phyloP scores from a whole-genome alignment of 2,329 filamentous ascomycete species.

The Simplicillium sp. region DNA sequence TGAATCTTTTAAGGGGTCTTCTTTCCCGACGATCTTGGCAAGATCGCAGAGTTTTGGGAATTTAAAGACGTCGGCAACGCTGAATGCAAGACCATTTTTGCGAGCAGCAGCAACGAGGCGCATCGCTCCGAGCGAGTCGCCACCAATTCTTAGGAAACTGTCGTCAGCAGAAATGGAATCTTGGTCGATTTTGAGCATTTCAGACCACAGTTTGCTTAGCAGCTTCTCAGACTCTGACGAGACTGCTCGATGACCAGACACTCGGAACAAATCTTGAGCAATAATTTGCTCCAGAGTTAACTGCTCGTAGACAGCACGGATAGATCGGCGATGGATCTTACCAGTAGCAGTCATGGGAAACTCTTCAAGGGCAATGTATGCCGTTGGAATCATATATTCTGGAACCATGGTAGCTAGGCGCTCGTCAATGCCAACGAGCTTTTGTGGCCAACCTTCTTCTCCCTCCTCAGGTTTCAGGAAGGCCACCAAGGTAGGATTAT shows the following conservation, averaged over 20 bases:
- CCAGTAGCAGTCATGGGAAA: constrained; percentile 1
- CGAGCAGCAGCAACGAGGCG: not conserved
- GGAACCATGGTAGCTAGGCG: not conserved
- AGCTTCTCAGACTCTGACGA: not conserved
- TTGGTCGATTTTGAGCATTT: constrained; percentile 2
- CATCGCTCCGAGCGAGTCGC: constrained; percentile 2
- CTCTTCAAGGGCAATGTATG: not conserved
- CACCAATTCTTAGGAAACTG: constrained; percentile 1
- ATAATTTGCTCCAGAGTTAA: not conserved
- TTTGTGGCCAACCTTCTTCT: too few species aligned
- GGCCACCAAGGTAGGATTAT: too few species aligned
- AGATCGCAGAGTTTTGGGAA: constrained; percentile 1
- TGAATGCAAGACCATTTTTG: not conserved
- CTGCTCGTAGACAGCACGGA: not conserved
- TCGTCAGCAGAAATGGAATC: not conserved
- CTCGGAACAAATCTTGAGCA: not conserved
- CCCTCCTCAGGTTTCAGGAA: too few species aligned
- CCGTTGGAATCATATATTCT: not conserved
- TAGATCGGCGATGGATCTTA: not conserved
- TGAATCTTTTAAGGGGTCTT: not conserved
- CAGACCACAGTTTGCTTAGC: constrained; percentile 3
- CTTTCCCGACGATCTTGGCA: not conserved
- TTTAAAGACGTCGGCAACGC: constrained; percentile 1
- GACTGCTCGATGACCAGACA: not conserved
- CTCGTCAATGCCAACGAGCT: too few species aligned